Evolutionary conservation across 345 rosid genomes (phyloP), one percentile per base, ranked within the genome.

Genomic region (Gossypium thurberi): DNA sequence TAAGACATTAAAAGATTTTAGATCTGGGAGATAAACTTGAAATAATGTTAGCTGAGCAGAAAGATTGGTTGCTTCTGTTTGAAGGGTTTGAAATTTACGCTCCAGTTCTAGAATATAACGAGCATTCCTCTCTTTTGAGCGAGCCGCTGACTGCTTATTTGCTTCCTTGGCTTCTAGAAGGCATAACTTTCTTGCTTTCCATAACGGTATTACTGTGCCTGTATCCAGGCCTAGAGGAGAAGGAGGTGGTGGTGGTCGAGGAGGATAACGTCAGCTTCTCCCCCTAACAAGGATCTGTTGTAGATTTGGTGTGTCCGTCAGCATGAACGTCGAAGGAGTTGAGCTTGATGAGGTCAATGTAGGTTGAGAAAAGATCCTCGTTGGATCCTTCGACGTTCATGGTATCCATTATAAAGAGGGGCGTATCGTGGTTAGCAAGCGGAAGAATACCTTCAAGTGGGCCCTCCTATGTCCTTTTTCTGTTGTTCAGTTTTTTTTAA

Each of bases 111-210:
- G 5, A 28, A 28, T 28, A 28, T 28, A 28, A 28, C 5, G 5
- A 28, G 5, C 5, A 28, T 28, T 28, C 33, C 5, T 28, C 33
- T 28, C 5, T 28, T 28, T 28, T 28, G 33, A 28, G 33, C 0
- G 5, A 28, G 33, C 33, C 0, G 0, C 1, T 28, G 33, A 28
- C 5, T 28, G 0, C 5, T 28, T 28, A 28, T 28, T 28, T 28
- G 33, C 33, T 28, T 28, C 33, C 33, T 28, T 28, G 5, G 33
- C 33, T 28, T 28, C 33, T 28, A 42, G 95, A 88, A 74, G 88
- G 87, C 95, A 90, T 88, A 14, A 91, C 92, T 66, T 88, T 90
- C 72, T 88, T 88, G 3, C 90, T 89, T n/a, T 90, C 94, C 82
- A 86, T 76, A 61, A 86, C 85, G 8, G 88, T 87, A 65, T 85